Conservation (phyloP, 352 stramenopile genomes). For the Pythium coloratum region DNA sequence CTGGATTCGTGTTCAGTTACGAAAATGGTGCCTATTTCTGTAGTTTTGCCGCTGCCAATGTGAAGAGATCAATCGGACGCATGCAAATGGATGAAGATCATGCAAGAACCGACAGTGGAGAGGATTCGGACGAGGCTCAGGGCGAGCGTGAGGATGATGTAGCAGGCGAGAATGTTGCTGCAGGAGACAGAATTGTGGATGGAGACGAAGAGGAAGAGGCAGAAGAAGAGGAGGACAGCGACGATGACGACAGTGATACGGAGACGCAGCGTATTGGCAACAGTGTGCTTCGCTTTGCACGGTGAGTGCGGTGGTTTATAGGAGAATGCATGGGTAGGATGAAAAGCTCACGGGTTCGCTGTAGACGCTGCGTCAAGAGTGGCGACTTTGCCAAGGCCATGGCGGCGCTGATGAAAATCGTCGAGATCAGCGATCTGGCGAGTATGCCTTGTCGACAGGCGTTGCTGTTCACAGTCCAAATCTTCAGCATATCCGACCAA, state of each 20-base stretch:
- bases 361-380: constrained; percentile 41
- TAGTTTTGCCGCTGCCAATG: neutral
- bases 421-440: constrained; percentile 37
- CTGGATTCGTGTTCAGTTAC: neutral
- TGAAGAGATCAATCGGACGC: neutral
- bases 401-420: constrained; percentile 40
- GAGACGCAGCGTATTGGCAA: constrained; percentile 29
- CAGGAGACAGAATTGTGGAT: neutral
- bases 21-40: neutral
- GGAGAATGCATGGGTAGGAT: neutral
- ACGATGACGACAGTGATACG: constrained; percentile 15
- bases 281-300: constrained; percentile 30
- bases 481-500: constrained; percentile 35
- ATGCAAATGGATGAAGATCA: neutral
- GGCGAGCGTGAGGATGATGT: neutral
- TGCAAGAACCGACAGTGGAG: neutral
- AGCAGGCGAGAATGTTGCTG: neutral
- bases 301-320: constrained; percentile 9
- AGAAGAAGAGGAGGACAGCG: neutral
- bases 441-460: constrained; percentile 32
- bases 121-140: neutral
- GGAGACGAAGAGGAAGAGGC: neutral
- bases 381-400: constrained; percentile 48
- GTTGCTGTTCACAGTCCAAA: constrained; percentile 42
- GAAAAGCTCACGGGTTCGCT: neutral